A percentile compares a stretch with the other conserved stretches of the same genome.
Conservation (phyloP, 1,284 basidiomycete species). For the Cryptococcus deneoformans region DNA sequence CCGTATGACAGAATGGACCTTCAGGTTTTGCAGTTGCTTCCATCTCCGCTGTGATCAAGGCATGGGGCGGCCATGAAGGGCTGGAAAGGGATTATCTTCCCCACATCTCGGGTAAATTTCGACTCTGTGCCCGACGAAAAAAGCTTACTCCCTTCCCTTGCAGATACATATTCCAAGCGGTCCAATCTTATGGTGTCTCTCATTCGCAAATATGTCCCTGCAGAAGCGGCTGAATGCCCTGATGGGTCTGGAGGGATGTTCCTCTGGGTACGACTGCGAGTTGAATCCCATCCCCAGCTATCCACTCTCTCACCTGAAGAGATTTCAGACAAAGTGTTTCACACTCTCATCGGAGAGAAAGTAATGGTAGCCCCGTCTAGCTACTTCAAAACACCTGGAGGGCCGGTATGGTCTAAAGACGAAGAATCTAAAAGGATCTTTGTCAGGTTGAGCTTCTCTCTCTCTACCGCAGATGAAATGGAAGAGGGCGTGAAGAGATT, state of each 20-base stretch:
- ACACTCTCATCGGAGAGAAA: conserved; percentile 15
- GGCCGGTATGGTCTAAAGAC: conserved; percentile 16
- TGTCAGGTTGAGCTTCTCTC: conserved; percentile 28
- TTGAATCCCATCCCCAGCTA: conserved; percentile 30
- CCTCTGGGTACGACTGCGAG: conserved; percentile 31
- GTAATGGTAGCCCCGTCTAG: conserved; percentile 24
- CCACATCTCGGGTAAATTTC: conserved; percentile 21
- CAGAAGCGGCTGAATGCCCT: conserved; percentile 18
- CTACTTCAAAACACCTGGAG: conserved; percentile 30
- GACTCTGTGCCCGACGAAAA: background rate
- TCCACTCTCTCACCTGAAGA: conserved; percentile 16
- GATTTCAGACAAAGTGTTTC: conserved; percentile 28
- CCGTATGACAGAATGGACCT: conserved; percentile 19
- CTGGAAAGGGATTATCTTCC: conserved; percentile 34
- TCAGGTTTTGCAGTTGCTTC: conserved; percentile 36
- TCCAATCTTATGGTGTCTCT: conserved; percentile 26
- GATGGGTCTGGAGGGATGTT: conserved; percentile 35
- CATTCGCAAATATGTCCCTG: conserved; percentile 25
- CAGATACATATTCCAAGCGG: background rate
- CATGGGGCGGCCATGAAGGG: conserved; percentile 36
- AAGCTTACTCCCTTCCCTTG: no score
- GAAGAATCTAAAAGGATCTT: conserved; percentile 29
- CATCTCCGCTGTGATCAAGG: conserved; percentile 27
- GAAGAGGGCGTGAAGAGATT: conserved; percentile 34
- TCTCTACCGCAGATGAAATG: conserved; percentile 22